Conservation (phyloP, 2,329 filamentous ascomycete genomes). For the Aspergillus costaricaensis region DNA sequence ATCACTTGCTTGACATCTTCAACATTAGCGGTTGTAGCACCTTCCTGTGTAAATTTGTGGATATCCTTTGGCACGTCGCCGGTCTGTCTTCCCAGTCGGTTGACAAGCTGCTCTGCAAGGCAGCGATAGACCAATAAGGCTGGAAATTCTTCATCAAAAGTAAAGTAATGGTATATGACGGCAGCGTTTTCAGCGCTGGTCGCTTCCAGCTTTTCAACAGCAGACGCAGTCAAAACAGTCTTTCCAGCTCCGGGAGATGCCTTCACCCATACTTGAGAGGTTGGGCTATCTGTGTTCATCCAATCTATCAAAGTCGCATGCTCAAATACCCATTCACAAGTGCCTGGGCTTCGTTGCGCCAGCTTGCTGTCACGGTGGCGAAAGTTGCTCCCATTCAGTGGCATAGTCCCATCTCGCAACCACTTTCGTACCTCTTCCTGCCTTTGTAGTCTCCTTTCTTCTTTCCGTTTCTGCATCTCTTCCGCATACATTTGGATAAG, state of each 20-base stretch:
- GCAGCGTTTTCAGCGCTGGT: background rate
- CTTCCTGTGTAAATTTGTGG: slow-evolving; percentile 1
- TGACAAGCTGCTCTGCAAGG: slow-evolving; percentile 6
- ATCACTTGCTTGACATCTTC: slow-evolving; percentile 3
- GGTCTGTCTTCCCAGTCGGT: slow-evolving; percentile 3
- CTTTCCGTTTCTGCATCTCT: background rate
- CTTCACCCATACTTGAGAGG: background rate
- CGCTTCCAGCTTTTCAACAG: background rate
- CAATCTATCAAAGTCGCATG: background rate
- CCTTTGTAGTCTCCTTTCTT: slow-evolving; percentile 1
- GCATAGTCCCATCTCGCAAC: background rate
- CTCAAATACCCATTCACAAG: background rate
- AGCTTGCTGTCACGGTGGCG: slow-evolving; percentile 3
- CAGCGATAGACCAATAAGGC: background rate
- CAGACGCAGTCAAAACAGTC: slow-evolving; percentile 2
- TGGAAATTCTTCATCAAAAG: slow-evolving; percentile 5
- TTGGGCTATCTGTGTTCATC: background rate
- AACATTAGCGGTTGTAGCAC: background rate
- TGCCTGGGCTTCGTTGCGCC: background rate
- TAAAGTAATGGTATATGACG: slow-evolving; percentile 4
- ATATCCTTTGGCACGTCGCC: slow-evolving; percentile 1
- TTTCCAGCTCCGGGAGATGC: slow-evolving; percentile 1
- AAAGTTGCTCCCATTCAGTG: slow-evolving; percentile 2
- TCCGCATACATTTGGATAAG: background rate
- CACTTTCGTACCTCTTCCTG: slow-evolving; percentile 1